These are phyloP conservation scores for Aeminium ludgeri DNA, from an alignment of 495 filamentous ascomycete genomes.

Conservation along the genomic window DNA sequence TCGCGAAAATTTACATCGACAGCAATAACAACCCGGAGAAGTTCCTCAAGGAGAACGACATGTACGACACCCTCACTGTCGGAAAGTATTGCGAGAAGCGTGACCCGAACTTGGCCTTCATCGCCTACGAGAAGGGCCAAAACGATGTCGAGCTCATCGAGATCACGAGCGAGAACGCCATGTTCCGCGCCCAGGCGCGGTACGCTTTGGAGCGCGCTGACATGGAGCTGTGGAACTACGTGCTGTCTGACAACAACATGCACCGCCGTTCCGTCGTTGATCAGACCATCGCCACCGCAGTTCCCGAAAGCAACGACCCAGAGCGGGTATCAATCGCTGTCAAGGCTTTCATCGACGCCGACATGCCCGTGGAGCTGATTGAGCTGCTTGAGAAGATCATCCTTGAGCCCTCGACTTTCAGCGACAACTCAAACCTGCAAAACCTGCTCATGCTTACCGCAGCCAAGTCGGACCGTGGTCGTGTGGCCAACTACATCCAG, in stretches of 20 bases:
- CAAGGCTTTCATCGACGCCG: constrained; percentile 73
- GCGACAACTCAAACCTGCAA: constrained; percentile 89
- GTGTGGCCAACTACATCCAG: constrained; percentile 94
- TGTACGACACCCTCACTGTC: constrained; percentile 83
- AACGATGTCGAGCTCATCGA: constrained; percentile 95
- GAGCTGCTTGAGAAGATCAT: constrained; percentile 99
- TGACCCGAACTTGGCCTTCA: constrained; percentile 91
- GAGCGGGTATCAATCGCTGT: constrained; percentile 93
- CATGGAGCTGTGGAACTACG: constrained; percentile 81
- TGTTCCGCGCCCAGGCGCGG: constrained; percentile 93
- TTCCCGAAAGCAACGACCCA: constrained; percentile 85
- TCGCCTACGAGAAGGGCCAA: constrained; percentile 89
- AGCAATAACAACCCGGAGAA: constrained; percentile 98
- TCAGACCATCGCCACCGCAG: constrained; percentile 90
- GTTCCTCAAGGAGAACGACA: constrained; percentile 94
- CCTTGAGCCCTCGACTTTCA: constrained; percentile 90
- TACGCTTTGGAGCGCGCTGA: constrained; percentile 88
- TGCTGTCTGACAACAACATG: constrained; percentile 86
- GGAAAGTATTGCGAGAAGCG: constrained; percentile 99
- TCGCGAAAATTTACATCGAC: constrained; percentile 99
- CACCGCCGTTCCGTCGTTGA: constrained; percentile 87
- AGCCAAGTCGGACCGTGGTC: constrained; percentile 86
- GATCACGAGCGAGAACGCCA: constrained; percentile 92
- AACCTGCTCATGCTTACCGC: constrained; percentile 95
- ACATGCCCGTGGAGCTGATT: constrained; percentile 86